Evolutionary conservation across 129 eudicot species (phyloP).

Genomic region (Apium graveolens): DNA sequence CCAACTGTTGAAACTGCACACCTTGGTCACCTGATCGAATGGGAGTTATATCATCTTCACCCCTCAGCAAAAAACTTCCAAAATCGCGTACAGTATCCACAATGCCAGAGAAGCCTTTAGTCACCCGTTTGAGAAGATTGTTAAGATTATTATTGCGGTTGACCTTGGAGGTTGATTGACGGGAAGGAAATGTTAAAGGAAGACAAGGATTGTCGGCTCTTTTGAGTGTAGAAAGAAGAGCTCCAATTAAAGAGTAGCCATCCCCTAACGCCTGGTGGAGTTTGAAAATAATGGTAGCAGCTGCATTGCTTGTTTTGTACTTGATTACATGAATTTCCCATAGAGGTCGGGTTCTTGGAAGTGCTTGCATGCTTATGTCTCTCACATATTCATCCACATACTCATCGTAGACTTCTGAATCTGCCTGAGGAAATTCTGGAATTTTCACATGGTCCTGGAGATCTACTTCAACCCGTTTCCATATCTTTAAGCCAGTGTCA

Average conservation of each 20-base stretch:
- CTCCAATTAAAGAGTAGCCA: constrained; percentile 48
- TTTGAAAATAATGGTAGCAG: constrained; percentile 33
- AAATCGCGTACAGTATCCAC: constrained; percentile 35
- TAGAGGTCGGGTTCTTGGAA: constrained; percentile 29
- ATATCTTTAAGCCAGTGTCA: constrained; percentile 24
- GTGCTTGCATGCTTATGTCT: constrained; percentile 14
- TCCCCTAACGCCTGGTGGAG: constrained; percentile 56
- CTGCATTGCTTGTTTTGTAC: constrained; percentile 41
- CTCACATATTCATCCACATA: constrained; percentile 27
- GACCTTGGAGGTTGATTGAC: not conserved
- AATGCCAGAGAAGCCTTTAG: constrained; percentile 12
- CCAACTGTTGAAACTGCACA: constrained; percentile 48
- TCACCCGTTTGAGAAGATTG: not conserved
- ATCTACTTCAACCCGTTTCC: constrained; percentile 43
- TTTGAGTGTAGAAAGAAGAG: constrained; percentile 44
- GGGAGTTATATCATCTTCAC: constrained; percentile 51
- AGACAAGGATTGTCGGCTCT: constrained; percentile 41
- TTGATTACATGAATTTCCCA: constrained; percentile 48
- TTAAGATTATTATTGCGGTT: not conserved
- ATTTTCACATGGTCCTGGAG: constrained; percentile 27
- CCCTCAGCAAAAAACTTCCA: constrained; percentile 44
- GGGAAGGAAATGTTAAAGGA: constrained; percentile 37
- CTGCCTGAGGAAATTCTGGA: constrained; percentile 26
- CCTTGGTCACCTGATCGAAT: constrained; percentile 53
- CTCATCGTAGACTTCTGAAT: constrained; percentile 25